Base-by-base conservation (phyloP, 164 flowering plant species). In the Magnolia officinalis region DNA sequence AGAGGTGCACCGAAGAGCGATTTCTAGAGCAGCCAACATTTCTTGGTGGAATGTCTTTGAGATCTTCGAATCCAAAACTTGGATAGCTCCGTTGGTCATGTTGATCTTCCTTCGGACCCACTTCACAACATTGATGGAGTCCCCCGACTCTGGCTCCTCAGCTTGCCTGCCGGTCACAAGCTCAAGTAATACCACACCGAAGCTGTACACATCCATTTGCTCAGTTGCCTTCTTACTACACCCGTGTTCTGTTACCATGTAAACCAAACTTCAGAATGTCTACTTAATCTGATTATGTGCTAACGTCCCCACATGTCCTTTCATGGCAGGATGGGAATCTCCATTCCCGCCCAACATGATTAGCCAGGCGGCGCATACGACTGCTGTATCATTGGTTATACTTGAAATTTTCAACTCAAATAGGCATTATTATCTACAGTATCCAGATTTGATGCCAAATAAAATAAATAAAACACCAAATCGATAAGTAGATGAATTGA, bases 81-180 rank as follows among this genome's bases (percentile, higher is more conserved):
- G 87, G 50, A 72, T 4, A 19, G 86, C 83, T 5, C 98, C 97
- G 73, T 89, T 81, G 2, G 83, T 81, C 18, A 88, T 88, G 84
- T 92, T 91, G 70, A 92, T 80, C 80, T 89, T 92, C 83, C 97
- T 80, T 3, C 96, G 78, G 51, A 94, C 98, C 97, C 96, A 91
- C 78, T 82, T 89, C 73, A 91, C 91, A 2, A 94, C 82, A 75
- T 92, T 92, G 7, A 90, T 58, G 13, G 87, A 83, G 37, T 84
- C 90, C 7, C 59, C 84, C 21, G 84, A 65, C 18, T 82, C 90
- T 8, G 74, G 69, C 72, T 78, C 51, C 72, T 88, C 89, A 0
- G 92, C 92, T 77, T 72, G 85, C 72, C 89, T 70, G 21, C 98
- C 97, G 0, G 97, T 89, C n/a, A 94, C 71, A 21, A 94, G 91